Conservation (phyloP, 768 basidiomycete genomes). For the Boletus rex-veris region DNA sequence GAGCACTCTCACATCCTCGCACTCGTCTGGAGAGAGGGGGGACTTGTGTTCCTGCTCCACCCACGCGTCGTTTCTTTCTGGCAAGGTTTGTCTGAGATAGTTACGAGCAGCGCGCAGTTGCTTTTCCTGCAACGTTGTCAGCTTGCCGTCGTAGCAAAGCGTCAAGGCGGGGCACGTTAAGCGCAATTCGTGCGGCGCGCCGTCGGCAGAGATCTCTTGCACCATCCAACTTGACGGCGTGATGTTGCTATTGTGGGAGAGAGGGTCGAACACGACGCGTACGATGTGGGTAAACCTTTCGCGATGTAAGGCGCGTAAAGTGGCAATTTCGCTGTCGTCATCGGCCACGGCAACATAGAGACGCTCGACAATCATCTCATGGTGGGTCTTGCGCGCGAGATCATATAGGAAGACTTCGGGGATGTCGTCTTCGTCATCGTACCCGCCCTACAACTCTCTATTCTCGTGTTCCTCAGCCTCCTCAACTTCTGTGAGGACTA, state of each 20-base stretch:
- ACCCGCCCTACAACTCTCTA: neutral
- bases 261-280: too few species aligned
- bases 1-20: neutral
- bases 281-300: neutral
- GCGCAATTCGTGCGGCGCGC: too few species aligned
- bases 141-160: neutral
- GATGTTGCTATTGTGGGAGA: too few species aligned
- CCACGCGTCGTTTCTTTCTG: neutral
- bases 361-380: neutral
- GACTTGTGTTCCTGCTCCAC: neutral
- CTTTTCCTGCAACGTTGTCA: neutral
- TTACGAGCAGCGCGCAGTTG: neutral
- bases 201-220: too few species aligned
- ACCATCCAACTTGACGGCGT: too few species aligned
- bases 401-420: neutral
- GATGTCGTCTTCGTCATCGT: neutral
- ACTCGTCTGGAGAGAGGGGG: neutral
- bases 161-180: too few species aligned
- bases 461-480: neutral
- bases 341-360: slow-evolving; percentile 4
- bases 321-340: slow-evolving; percentile 2
- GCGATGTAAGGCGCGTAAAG: neutral
- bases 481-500: neutral
- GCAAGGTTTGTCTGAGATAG: neutral
- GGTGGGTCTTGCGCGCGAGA: neutral